phyloP scores from a whole-genome alignment of 768 basidiomycete genomes.

The Pulveroboletus sp. region DNA sequence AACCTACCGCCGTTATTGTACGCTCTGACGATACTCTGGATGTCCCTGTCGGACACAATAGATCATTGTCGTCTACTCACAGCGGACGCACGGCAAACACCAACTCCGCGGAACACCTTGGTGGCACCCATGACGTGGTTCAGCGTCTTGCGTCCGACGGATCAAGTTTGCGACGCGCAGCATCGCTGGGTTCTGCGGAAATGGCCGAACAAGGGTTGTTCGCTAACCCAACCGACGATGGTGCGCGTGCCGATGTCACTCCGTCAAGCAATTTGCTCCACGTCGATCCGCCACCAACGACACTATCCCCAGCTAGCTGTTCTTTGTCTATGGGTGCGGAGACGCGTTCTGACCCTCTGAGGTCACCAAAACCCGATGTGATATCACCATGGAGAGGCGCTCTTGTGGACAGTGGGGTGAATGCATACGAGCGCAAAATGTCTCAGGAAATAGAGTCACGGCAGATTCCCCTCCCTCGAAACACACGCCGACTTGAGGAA shows the following conservation, averaged over 20 bases:
- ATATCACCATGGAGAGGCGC: constrained; percentile 5
- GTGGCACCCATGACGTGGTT: constrained; percentile 64
- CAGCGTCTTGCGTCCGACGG: constrained; percentile 42
- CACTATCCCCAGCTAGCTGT: constrained; percentile 5
- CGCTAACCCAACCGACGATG: constrained; percentile 1
- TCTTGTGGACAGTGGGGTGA: constrained; percentile 49
- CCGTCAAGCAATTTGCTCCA: constrained; percentile 2
- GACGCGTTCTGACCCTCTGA: constrained; percentile 1
- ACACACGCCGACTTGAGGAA: constrained; percentile 43
- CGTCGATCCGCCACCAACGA: constrained; percentile 19
- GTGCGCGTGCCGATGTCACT: constrained; percentile 10
- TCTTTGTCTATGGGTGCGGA: constrained; percentile 1
- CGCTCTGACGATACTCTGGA: constrained; percentile 12
- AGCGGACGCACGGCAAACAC: constrained; percentile 64
- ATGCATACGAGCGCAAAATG: constrained; percentile 54
- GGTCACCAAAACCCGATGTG: background rate
- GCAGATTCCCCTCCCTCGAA: constrained; percentile 31
- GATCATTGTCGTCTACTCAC: constrained; percentile 45
- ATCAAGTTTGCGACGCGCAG: constrained; percentile 22
- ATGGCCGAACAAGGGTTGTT: constrained; percentile 19
- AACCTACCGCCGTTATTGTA: constrained; percentile 10
- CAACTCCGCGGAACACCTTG: constrained; percentile 62
- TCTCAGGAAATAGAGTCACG: constrained; percentile 50
- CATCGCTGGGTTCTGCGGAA: constrained; percentile 25
- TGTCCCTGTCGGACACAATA: constrained; percentile 25